These are phyloP conservation scores for Starmera pachycereana DNA, from an alignment of 805 yeast genomes.

Conservation along the genomic window DNA sequence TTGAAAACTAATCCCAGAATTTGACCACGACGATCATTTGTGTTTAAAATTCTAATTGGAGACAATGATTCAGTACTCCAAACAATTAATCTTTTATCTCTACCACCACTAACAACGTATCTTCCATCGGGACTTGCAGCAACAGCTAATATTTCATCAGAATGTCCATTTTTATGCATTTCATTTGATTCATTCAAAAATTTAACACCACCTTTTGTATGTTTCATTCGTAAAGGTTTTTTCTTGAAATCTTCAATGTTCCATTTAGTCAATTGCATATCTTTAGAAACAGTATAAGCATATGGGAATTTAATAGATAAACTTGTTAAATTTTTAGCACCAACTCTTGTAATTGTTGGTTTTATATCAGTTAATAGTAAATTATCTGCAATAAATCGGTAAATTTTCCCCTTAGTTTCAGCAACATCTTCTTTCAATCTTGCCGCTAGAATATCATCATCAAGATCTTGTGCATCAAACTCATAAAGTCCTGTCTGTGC, in stretches of 20 bases:
- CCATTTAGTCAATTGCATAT: conserved; percentile 73
- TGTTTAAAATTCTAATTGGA: conserved; percentile 67
- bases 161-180: conserved; percentile 59
- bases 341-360: conserved; percentile 42
- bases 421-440: conserved; percentile 84
- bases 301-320: conserved; percentile 29
- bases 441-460: conserved; percentile 71
- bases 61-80: conserved; percentile 80
- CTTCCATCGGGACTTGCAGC: conserved; percentile 85
- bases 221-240: conserved; percentile 59
- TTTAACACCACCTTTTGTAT: conserved; percentile 50
- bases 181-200: conserved; percentile 30
- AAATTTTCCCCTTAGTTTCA: conserved; percentile 77
- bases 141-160: conserved; percentile 62
- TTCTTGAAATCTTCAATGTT: conserved; percentile 42
- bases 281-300: conserved; percentile 77
- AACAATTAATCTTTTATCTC: conserved; percentile 67
- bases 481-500: conserved; percentile 28
- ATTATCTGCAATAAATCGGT: conserved; percentile 50
- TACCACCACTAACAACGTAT: conserved; percentile 85
- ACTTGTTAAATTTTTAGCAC: conserved; percentile 45
- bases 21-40: conserved; percentile 59
- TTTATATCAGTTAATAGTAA: conserved; percentile 31
- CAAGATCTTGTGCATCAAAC: conserved; percentile 87
- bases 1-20: conserved; percentile 71